Evolutionary conservation across 768 basidiomycete genomes (phyloP), one percentile per base, ranked within the genome.

Genomic region (Saitozyma sp.): DNA sequence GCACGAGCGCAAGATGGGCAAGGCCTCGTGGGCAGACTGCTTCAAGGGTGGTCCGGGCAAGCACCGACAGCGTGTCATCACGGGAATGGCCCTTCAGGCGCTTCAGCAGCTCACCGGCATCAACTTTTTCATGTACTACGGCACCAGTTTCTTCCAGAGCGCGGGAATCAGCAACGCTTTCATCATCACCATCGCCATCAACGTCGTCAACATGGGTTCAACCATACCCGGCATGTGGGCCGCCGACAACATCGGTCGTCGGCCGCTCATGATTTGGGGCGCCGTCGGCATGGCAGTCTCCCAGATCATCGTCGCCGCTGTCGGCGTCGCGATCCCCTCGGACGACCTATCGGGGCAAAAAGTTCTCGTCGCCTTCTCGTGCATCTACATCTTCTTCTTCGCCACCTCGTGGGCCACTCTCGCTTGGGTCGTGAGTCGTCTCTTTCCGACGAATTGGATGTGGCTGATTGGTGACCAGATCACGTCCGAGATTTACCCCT

Each of bases 41-140:
- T 64, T 68, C 59, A 56, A 50, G 48, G 66, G 66, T 5, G 54
- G 55, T 4, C 39, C 59, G 17, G 41, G 48, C 16, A 48, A 41
- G 43, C 66, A 67, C 50, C 41, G 58, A 41, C 38, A 17, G 40
- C 20, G 46, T 16, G 61, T 56, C 42, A 48, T 82, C 40, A 90
- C 66, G 43, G 68, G 62, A 4, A 70, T 70, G 42, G 64, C 67
- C 62, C 55, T 76, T 29, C 68, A 72, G 63, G 89, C 89, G 71
- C 85, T 91, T 56, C 89, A 90, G 67, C 89, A 90, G 67, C 78
- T 90, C 40, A 88, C 90, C 60, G 89, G 88, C 13, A 88, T 90
- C 77, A 90, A 89, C 74, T 65, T 88, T 45, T 88, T 89, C 73
- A 89, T 89, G 75, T 89, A 29, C 5, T 29, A 65, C 50, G 55